A percentile compares a stretch with the other conserved stretches of the same genome.
Conservation (phyloP, 306 rosid species). For the Fragaria ananassa region DNA sequence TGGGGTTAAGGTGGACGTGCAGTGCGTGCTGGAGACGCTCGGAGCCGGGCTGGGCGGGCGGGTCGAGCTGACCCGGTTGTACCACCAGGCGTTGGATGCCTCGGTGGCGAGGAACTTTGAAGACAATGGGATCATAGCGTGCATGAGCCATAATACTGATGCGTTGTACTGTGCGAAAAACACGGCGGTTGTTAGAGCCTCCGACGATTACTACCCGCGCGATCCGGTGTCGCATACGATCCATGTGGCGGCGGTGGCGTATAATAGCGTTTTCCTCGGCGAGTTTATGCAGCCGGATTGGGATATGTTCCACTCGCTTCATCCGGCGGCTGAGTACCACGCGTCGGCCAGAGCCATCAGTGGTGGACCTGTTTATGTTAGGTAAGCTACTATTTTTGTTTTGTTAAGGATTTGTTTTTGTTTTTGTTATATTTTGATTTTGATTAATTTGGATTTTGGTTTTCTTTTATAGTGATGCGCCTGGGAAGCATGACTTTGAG, state of each 20-base stretch:
- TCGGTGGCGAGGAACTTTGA: conserved; percentile 73
- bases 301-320: conserved; percentile 96
- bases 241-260: conserved; percentile 84
- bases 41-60: conserved; percentile 81
- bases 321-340: conserved; percentile 84
- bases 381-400: conserved; percentile 19
- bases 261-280: conserved; percentile 81
- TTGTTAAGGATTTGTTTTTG: background rate
- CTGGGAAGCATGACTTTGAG: conserved; percentile 75
- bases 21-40: conserved; percentile 80
- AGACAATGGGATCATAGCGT: conserved; percentile 79
- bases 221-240: conserved; percentile 80
- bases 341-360: conserved; percentile 88
- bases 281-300: conserved; percentile 94
- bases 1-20: conserved; percentile 94
- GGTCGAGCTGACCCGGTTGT: conserved; percentile 68
- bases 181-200: conserved; percentile 79
- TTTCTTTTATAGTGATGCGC: conserved; percentile 57
- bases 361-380: conserved; percentile 88
- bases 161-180: conserved; percentile 80
- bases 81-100: conserved; percentile 85
- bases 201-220: conserved; percentile 86
- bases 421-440: background rate
- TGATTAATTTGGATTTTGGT: background rate
- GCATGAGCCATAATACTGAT: conserved; percentile 95